A percentile compares a stretch with the other conserved stretches of the same genome.
Conservation (phyloP, 352 stramenopile species). For the Globisporangium splendens region DNA sequence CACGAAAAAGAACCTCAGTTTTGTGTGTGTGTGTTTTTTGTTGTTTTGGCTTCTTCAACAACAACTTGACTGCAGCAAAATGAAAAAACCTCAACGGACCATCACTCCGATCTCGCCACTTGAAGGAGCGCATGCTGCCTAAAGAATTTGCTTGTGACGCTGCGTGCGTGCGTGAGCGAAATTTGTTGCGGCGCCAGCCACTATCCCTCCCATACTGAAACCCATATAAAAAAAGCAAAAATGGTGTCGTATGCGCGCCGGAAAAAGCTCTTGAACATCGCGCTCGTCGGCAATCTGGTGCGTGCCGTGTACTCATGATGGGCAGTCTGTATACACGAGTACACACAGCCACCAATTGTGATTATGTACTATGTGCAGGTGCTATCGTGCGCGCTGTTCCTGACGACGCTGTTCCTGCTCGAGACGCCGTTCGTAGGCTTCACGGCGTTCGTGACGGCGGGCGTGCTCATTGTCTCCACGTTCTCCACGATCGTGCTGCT, state of each 20-base stretch:
- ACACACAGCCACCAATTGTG: background rate
- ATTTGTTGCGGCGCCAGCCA: background rate
- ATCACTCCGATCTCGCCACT: background rate
- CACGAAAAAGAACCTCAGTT: background rate
- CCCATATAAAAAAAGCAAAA: constrained; percentile 2
- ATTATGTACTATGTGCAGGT: constrained; percentile 25
- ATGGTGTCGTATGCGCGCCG: constrained; percentile 18
- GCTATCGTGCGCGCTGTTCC: constrained; percentile 51
- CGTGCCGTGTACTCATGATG: constrained; percentile 5
- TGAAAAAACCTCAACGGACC: constrained; percentile 5
- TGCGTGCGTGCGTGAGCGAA: background rate
- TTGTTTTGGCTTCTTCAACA: constrained; percentile 3
- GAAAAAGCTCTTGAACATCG: constrained; percentile 63
- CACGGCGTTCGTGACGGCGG: constrained; percentile 55
- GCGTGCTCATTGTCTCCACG: constrained; percentile 61
- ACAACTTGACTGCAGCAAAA: background rate
- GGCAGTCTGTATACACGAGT: too few species aligned
- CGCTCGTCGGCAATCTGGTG: constrained; percentile 66
- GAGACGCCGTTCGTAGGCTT: constrained; percentile 71
- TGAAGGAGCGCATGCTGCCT: background rate
- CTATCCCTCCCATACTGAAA: constrained; percentile 1
- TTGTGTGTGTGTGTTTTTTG: too few species aligned
- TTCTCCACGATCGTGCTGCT: constrained; percentile 73
- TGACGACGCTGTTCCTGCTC: constrained; percentile 69
- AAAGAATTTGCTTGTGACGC: constrained; percentile 14